Evolutionary conservation across 164 flowering plant species (phyloP).

Genomic region (Warburgia ugandensis): DNA sequence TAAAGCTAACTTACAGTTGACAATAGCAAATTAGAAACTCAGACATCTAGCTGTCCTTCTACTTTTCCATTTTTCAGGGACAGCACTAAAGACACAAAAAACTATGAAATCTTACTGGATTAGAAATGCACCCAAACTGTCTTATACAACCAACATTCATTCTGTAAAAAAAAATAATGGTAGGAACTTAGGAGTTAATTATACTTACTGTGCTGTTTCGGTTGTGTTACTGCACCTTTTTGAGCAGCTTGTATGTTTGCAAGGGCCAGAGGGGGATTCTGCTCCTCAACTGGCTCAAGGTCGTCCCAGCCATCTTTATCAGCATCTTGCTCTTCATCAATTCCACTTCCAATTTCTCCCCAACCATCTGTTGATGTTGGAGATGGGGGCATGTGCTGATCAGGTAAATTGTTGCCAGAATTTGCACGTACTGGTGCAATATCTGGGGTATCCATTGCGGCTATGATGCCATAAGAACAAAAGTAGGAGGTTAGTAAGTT

Average conservation of each 20-base stretch:
- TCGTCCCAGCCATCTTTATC: slow-evolving; percentile 99
- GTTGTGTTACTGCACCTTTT: slow-evolving; percentile 72
- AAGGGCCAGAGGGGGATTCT: slow-evolving; percentile 69
- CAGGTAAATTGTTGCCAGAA: slow-evolving; percentile 33
- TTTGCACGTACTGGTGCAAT: slow-evolving; percentile 28
- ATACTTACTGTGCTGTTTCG: slow-evolving; percentile 59
- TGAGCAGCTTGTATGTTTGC: slow-evolving; percentile 93
- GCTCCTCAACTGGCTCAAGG: slow-evolving; percentile 76
- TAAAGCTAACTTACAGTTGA: too few species aligned
- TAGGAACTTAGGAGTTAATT: not conserved
- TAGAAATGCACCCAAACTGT: not conserved
- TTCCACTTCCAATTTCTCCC: slow-evolving; percentile 93
- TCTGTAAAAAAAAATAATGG: too few species aligned
- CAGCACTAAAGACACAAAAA: too few species aligned
- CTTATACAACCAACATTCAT: not conserved
- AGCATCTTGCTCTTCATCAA: slow-evolving; percentile 42
- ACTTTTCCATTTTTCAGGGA: too few species aligned
- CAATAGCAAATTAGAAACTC: too few species aligned
- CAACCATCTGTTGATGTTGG: slow-evolving; percentile 96
- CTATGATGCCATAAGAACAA: slow-evolving; percentile 10
- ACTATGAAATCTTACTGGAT: too few species aligned
- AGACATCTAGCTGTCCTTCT: too few species aligned
- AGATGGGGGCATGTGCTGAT: slow-evolving; percentile 57
- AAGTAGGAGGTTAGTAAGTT: not conserved
- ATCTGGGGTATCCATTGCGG: slow-evolving; percentile 36